Percentiles rank a stretch among this genome's conserved stretches.
Evolutionary conservation across 768 basidiomycete genomes (phyloP).

Genomic region (Cyclocybe aegerita): DNA sequence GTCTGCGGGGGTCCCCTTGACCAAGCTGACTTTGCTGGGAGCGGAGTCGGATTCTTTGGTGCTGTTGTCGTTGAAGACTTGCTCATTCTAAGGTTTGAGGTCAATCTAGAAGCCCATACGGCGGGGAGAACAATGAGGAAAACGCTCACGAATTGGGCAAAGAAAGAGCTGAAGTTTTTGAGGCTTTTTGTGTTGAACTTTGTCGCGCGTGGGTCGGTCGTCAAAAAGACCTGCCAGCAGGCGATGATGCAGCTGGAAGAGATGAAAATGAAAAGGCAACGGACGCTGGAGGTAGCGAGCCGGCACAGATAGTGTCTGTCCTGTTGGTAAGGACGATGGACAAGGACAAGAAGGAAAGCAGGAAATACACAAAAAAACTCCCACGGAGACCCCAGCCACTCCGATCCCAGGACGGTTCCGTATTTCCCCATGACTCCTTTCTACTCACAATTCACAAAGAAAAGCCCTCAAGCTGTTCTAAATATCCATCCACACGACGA

Average conservation of each 20-base stretch:
- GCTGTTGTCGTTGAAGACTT: constrained; percentile 77
- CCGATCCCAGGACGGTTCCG: constrained; percentile 14
- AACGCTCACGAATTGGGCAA: constrained; percentile 41
- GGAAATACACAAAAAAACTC: constrained; percentile 20
- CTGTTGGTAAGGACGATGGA: constrained; percentile 39
- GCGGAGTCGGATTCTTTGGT: constrained; percentile 72
- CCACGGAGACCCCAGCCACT: constrained; percentile 24
- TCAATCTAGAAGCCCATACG: constrained; percentile 13
- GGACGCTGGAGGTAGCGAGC: constrained; percentile 47
- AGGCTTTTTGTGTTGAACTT: constrained; percentile 48
- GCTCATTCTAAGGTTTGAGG: constrained; percentile 73
- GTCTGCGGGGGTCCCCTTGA: constrained; percentile 81
- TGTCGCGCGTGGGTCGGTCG: constrained; percentile 74
- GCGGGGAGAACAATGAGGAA: not conserved
- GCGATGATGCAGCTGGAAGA: constrained; percentile 65
- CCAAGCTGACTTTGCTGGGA: constrained; percentile 87
- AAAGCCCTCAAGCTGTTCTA: not conserved
- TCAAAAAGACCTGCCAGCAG: constrained; percentile 92
- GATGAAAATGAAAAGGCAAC: constrained; percentile 33
- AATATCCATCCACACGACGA: no score
- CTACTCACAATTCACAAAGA: not conserved
- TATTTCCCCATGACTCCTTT: not conserved
- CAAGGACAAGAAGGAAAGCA: constrained; percentile 30
- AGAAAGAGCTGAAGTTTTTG: constrained; percentile 32
- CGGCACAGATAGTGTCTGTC: constrained; percentile 33